Conservation (phyloP, 2,329 filamentous ascomycete genomes). For the Calycina herbarum region DNA sequence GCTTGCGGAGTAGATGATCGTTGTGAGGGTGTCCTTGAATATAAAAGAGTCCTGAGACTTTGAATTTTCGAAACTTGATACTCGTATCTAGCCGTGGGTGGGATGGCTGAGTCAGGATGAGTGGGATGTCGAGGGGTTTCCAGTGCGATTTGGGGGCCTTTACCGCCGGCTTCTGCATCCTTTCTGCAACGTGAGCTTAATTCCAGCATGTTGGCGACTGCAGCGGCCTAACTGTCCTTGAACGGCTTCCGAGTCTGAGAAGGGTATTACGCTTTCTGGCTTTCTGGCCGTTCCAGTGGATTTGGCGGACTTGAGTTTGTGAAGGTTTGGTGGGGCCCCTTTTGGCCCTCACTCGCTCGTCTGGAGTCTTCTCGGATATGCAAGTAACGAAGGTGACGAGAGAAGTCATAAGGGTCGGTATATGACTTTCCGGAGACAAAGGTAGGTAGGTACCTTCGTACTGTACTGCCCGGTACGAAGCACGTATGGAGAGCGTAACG, state of each 20-base stretch:
- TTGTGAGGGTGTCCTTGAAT: no score
- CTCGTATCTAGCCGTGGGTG: background rate
- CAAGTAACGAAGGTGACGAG: background rate
- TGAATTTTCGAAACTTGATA: background rate
- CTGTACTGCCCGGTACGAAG: background rate
- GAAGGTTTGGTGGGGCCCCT: background rate
- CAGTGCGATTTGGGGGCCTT: background rate
- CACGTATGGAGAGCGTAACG: background rate
- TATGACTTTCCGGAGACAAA: background rate
- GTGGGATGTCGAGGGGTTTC: background rate
- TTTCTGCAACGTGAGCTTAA: background rate
- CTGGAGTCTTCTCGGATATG: background rate
- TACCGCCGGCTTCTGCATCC: background rate
- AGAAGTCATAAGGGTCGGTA: constrained; percentile 1
- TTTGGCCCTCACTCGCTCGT: background rate
- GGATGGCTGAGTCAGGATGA: background rate
- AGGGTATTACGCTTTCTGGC: background rate
- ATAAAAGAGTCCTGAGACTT: no score
- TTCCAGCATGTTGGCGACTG: background rate
- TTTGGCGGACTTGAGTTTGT: no score
- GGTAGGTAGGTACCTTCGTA: background rate
- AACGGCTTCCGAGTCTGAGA: background rate
- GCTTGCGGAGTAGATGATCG: no score
- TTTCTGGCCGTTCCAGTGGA: no score
- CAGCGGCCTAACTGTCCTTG: no score